Percentiles rank a stretch among this genome's conserved stretches.
These are phyloP conservation scores for Globisporangium heterothallicum DNA, from an alignment of 352 stramenopile genomes.

Conservation along the genomic window DNA sequence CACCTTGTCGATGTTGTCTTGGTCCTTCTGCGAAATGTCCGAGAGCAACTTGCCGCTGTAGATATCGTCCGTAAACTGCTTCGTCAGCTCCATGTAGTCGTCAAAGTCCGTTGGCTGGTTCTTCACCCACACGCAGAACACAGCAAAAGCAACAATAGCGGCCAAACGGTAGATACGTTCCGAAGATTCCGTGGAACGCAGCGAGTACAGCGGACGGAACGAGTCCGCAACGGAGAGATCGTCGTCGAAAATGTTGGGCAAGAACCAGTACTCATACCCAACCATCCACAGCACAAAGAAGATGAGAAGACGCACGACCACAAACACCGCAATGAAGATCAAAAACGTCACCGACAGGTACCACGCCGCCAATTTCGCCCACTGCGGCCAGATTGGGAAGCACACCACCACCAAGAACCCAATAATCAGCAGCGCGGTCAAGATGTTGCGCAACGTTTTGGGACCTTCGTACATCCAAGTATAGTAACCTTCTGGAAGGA, in stretches of 20 bases:
- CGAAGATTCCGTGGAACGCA: slow-evolving; percentile 73
- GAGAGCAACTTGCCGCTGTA: slow-evolving; percentile 98
- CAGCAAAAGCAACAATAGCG: slow-evolving; percentile 90
- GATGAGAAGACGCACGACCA: slow-evolving; percentile 92
- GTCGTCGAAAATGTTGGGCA: slow-evolving; percentile 99
- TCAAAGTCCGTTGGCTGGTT: slow-evolving; percentile 99
- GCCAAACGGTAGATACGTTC: slow-evolving; percentile 95
- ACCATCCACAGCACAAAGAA: slow-evolving; percentile 96
- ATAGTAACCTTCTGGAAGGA: slow-evolving; percentile 96
- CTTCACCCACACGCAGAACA: slow-evolving; percentile 97
- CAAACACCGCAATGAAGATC: slow-evolving; percentile 97
- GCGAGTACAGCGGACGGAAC: slow-evolving; percentile 95
- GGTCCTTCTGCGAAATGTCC: slow-evolving; percentile 96
- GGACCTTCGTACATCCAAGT: slow-evolving; percentile 99
- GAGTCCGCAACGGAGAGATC: slow-evolving; percentile 96
- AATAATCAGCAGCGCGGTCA: slow-evolving; percentile 96
- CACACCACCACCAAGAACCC: slow-evolving; percentile 96
- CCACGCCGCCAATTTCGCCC: slow-evolving; percentile 97
- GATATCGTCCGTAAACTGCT: slow-evolving; percentile 99
- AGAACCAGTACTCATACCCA: slow-evolving; percentile 97
- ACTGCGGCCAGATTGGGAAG: slow-evolving; percentile 99
- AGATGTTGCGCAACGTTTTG: slow-evolving; percentile 96
- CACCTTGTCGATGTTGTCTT: slow-evolving; percentile 97
- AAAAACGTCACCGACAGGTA: slow-evolving; percentile 98
- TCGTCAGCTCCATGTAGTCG: slow-evolving; percentile 97